A percentile compares a stretch with the other conserved stretches of the same genome.
Evolutionary conservation across 495 filamentous ascomycete genomes (phyloP).

Genomic region (Podospora tetraspora): DNA sequence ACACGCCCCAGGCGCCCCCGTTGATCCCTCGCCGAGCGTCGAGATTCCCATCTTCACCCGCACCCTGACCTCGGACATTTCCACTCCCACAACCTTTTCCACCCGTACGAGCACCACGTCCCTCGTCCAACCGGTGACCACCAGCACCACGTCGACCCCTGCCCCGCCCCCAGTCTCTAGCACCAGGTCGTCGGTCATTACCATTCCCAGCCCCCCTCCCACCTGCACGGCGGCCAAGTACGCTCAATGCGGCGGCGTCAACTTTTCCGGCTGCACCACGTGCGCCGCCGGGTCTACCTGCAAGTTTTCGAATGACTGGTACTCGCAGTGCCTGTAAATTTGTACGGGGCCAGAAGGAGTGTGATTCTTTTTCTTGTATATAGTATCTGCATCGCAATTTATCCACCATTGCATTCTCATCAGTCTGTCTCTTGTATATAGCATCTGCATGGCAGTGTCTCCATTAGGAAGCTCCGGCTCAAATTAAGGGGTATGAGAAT

Average conservation of each 20-base stretch:
- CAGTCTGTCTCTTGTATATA: too few species aligned
- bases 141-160: slow-evolving; percentile 15
- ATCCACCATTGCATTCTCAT: background rate
- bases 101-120: slow-evolving; percentile 19
- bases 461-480: too few species aligned
- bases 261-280: slow-evolving; percentile 38
- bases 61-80: background rate
- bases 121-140: slow-evolving; percentile 16
- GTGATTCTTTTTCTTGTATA: slow-evolving; percentile 18
- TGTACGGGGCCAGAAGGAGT: background rate
- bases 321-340: slow-evolving; percentile 35
- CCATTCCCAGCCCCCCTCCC: background rate
- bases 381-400: slow-evolving; percentile 13
- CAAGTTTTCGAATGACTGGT: slow-evolving; percentile 37
- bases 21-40: slow-evolving; percentile 1
- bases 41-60: slow-evolving; percentile 12
- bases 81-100: slow-evolving; percentile 17
- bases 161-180: slow-evolving; percentile 17
- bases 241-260: slow-evolving; percentile 42
- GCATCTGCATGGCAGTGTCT: too few species aligned
- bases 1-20: slow-evolving; percentile 11
- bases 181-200: background rate
- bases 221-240: slow-evolving; percentile 29
- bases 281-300: slow-evolving; percentile 38
- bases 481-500: too few species aligned